Base-by-base conservation (phyloP, 495 filamentous ascomycete species). In the Penicilliopsis zonata region DNA sequence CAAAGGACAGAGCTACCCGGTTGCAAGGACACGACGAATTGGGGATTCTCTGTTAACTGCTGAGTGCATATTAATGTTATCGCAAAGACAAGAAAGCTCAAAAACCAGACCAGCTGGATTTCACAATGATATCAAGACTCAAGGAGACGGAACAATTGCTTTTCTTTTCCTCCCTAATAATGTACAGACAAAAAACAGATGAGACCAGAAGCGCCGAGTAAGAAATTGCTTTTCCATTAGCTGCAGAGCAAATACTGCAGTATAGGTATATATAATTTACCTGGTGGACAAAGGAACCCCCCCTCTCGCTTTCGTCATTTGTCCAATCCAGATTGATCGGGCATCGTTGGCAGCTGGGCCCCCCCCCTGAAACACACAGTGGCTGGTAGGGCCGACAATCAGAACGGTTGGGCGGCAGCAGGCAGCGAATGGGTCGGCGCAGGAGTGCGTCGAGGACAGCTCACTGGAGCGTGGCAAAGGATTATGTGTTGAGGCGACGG, bases 21-120 rank as follows among this genome's bases (percentile, higher is more conserved):
- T 37, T 36, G 29, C 23, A 31, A 33, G 29, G 38, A 30, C 28
- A 42, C 34, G 37, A 37, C 30, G 25, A 29, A 44, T 36, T 40
- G 34, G 34, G 43, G 32, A 36, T 30, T 36, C 17, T 28, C 41
- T 38, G 32, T 33, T 40, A 37, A 27, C 26, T 31, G 41, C 17
- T 7, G 19, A 34, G 37, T 32, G 44, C 47, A 50, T 47, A 37
- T 23, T 46, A 46, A 38, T 17, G 17, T 22, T 31, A 37, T 41
- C 31, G 36, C 9, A 18, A 4, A 8, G 13, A 17, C 28, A 9
- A 4, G 13, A 30, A 33, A 17, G 23, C 31, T 30, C 16, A 43
- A 12, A 27, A 27, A 27, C 5, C 25, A 12, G 14, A n/a, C 4
- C 25, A 27, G 10, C 14, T 12, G 25, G n/a, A 13, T 5, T 27